phyloP scores from a whole-genome alignment of 2,329 filamentous ascomycete species.

The Pseudogymnoascus sp. region DNA sequence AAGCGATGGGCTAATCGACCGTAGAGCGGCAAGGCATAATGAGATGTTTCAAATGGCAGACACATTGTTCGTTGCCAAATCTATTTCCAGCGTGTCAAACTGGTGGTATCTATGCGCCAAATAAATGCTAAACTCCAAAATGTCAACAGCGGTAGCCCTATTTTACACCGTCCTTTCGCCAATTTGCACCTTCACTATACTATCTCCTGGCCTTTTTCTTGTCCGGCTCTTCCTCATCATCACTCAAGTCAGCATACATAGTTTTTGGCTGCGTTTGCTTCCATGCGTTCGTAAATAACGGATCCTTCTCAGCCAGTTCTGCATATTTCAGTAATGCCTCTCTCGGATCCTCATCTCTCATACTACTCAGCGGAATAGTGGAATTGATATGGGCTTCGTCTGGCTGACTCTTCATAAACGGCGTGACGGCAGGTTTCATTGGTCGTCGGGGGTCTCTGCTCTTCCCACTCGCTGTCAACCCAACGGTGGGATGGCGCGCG shows the following conservation, averaged over 20 bases:
- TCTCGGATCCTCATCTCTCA: constrained; percentile 92
- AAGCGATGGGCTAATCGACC: not conserved
- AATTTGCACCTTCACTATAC: not conserved
- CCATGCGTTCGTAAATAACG: constrained; percentile 91
- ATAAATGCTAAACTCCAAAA: constrained; percentile 6
- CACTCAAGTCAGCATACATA: constrained; percentile 81
- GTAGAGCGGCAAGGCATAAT: not conserved
- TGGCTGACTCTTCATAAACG: constrained; percentile 82
- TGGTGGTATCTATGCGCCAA: constrained; percentile 3
- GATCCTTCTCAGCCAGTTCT: constrained; percentile 84
- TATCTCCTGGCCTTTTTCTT: constrained; percentile 1
- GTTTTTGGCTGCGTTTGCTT: constrained; percentile 84
- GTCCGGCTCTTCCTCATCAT: constrained; percentile 56
- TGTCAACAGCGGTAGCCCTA: not conserved
- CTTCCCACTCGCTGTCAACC: constrained; percentile 68
- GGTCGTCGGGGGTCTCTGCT: constrained; percentile 74
- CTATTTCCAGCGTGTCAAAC: not conserved
- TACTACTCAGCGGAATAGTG: constrained; percentile 79
- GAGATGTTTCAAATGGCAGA: not conserved
- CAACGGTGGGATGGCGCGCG: constrained; percentile 57
- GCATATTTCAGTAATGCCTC: constrained; percentile 94
- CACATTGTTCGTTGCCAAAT: not conserved
- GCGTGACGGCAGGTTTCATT: constrained; percentile 75
- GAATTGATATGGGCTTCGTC: constrained; percentile 83
- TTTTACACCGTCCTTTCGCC: not conserved